Percentiles rank a stretch among this genome's conserved stretches.
Conservation (phyloP, 1,284 basidiomycete species). For the Ustilago loliicola region DNA sequence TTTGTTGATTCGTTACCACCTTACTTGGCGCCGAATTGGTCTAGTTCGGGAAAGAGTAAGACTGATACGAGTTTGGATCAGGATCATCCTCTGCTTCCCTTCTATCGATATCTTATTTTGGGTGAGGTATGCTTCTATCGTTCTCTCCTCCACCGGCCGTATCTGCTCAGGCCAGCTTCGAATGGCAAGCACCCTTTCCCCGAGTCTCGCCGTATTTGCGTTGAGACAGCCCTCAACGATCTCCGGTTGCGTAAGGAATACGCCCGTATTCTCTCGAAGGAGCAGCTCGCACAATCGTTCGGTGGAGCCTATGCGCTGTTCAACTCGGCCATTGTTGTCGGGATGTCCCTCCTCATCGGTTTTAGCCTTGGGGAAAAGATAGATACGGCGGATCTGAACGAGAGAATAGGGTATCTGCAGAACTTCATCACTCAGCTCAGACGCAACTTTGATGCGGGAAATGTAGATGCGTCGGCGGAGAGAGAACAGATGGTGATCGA, state of each 20-base stretch:
- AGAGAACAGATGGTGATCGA: constrained; percentile 55
- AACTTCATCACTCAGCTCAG: constrained; percentile 48
- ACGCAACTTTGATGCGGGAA: constrained; percentile 50
- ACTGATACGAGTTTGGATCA: constrained; percentile 49
- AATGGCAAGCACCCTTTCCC: constrained; percentile 56
- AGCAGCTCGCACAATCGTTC: constrained; percentile 47
- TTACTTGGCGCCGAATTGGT: constrained; percentile 45
- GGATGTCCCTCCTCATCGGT: constrained; percentile 48
- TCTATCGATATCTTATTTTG: constrained; percentile 50
- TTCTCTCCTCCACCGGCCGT: constrained; percentile 51
- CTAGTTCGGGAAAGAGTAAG: constrained; percentile 34
- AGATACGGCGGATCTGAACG: constrained; percentile 41
- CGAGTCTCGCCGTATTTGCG: constrained; percentile 40
- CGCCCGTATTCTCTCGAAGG: constrained; percentile 32
- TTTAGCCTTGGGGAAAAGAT: constrained; percentile 48
- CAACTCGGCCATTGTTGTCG: constrained; percentile 55
- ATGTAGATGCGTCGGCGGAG: constrained; percentile 52
- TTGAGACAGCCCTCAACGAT: constrained; percentile 53
- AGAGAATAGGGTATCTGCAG: constrained; percentile 48
- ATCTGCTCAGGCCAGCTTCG: constrained; percentile 37
- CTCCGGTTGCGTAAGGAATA: constrained; percentile 46
- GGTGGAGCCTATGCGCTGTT: constrained; percentile 54
- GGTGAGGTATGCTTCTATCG: constrained; percentile 53
- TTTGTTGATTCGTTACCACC: constrained; percentile 53
- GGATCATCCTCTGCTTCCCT: constrained; percentile 49